phyloP scores from a whole-genome alignment of 108 stramenopile species.

The Cyclotella sp. region DNA sequence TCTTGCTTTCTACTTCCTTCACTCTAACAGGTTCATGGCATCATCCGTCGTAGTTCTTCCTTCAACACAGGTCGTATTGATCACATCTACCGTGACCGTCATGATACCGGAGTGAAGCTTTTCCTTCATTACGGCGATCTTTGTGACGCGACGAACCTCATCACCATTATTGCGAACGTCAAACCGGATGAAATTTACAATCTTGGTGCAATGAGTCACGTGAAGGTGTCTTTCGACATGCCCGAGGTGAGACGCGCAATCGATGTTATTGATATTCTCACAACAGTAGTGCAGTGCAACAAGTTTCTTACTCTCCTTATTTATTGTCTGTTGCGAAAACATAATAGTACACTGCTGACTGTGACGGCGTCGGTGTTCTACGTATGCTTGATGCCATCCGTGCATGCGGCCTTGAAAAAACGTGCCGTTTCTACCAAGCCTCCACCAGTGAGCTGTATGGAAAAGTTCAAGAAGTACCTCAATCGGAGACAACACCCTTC shows the following conservation, averaged over 20 bases:
- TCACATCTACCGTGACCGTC: conserved; percentile 97
- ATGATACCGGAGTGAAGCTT: conserved; percentile 94
- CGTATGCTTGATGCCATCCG: conserved; percentile 99
- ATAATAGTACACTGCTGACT: conserved; percentile 95
- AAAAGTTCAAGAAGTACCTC: conserved; percentile 98
- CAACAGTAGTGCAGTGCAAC: background rate
- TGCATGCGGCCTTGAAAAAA: conserved; percentile 87
- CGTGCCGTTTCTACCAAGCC: conserved; percentile 94
- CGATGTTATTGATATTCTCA: background rate
- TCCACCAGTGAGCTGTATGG: conserved; percentile 99
- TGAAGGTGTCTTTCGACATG: conserved; percentile 99
- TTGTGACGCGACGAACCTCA: conserved; percentile 97
- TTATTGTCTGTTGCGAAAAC: background rate
- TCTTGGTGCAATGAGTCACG: conserved; percentile 99
- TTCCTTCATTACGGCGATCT: conserved; percentile 99
- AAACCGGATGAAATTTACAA: conserved; percentile 98
- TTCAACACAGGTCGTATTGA: conserved; percentile 99
- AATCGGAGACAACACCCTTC: conserved; percentile 99
- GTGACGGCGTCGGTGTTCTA: conserved; percentile 97
- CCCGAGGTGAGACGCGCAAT: conserved; percentile 71
- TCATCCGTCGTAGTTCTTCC: conserved; percentile 97
- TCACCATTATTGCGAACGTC: conserved; percentile 87
- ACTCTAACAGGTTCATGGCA: conserved; percentile 90
- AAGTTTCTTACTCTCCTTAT: background rate
- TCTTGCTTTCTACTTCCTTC: background rate